Conservation (phyloP, 768 basidiomycete genomes). For the Termitomyces sp. region DNA sequence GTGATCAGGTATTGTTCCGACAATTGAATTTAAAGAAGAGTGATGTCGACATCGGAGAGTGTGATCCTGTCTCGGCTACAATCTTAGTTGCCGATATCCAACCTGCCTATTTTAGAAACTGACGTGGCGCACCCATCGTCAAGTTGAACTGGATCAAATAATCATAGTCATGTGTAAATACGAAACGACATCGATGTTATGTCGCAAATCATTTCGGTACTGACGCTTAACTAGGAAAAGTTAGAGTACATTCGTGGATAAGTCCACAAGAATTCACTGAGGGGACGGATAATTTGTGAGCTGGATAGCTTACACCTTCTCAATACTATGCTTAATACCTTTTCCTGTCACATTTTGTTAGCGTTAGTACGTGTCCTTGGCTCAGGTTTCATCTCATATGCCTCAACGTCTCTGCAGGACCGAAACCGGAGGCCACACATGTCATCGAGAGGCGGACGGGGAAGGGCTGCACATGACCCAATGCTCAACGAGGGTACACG, state of each 20-base stretch:
- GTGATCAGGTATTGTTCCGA: background rate
- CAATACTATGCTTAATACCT: conserved; percentile 32
- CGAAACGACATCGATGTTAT: no score
- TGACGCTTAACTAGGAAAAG: conserved; percentile 20
- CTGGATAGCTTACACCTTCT: conserved; percentile 29
- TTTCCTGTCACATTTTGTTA: conserved; percentile 22
- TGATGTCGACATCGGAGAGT: conserved; percentile 15
- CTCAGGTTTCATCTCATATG: background rate
- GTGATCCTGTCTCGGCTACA: background rate
- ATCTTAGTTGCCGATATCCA: background rate
- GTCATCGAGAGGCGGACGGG: conserved; percentile 14
- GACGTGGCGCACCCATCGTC: conserved; percentile 17
- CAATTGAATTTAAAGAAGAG: conserved; percentile 4
- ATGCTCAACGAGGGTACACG: no score
- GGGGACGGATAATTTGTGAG: conserved; percentile 18
- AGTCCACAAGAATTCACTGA: no score
- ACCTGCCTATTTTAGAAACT: background rate
- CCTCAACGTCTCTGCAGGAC: conserved; percentile 12
- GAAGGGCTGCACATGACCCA: no score
- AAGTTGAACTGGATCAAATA: conserved; percentile 16
- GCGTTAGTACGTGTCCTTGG: conserved; percentile 21
- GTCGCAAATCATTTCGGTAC: conserved; percentile 18
- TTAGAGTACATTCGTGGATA: conserved; percentile 18
- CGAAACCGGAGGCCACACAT: conserved; percentile 21
- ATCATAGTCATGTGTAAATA: conserved; percentile 16